These are phyloP conservation scores for Brassica nigra DNA, from an alignment of 345 rosid genomes.

Conservation along the genomic window DNA sequence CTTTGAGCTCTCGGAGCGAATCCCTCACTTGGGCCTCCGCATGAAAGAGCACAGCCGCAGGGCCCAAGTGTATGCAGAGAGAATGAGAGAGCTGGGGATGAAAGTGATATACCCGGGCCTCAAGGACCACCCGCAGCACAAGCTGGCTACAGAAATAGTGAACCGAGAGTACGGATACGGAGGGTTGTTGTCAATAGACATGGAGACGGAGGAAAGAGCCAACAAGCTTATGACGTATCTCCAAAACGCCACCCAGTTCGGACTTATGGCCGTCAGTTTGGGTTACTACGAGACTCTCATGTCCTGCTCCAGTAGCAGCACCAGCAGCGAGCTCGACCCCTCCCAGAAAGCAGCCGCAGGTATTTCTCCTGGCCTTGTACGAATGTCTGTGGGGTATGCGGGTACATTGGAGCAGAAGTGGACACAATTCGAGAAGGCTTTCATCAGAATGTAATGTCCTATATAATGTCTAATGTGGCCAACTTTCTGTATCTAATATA, in stretches of 20 bases:
- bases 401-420: slow-evolving; percentile 95
- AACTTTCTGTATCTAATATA: not conserved
- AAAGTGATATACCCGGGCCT: slow-evolving; percentile 90
- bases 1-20: slow-evolving; percentile 77
- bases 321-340: slow-evolving; percentile 74
- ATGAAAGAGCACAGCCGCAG: slow-evolving; percentile 86
- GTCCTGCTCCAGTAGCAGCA: slow-evolving; percentile 96
- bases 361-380: slow-evolving; percentile 82
- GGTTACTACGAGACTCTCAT: slow-evolving; percentile 93
- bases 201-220: slow-evolving; percentile 87
- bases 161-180: slow-evolving; percentile 85
- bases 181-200: slow-evolving; percentile 76
- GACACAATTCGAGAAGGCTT: slow-evolving; percentile 83
- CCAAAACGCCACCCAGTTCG: slow-evolving; percentile 80
- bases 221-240: slow-evolving; percentile 71
- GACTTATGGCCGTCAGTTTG: slow-evolving; percentile 96
- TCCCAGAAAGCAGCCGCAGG: slow-evolving; percentile 82
- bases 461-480: not conserved
- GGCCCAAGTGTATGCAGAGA: slow-evolving; percentile 62
- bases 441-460: slow-evolving; percentile 50
- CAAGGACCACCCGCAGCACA: slow-evolving; percentile 74
- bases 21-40: slow-evolving; percentile 83
- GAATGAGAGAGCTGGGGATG: slow-evolving; percentile 72
- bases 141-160: slow-evolving; percentile 56
- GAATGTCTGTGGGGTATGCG: slow-evolving; percentile 85